Evolutionary conservation across 306 rosid genomes (phyloP).

Genomic region (Ziziphus jujuba): DNA sequence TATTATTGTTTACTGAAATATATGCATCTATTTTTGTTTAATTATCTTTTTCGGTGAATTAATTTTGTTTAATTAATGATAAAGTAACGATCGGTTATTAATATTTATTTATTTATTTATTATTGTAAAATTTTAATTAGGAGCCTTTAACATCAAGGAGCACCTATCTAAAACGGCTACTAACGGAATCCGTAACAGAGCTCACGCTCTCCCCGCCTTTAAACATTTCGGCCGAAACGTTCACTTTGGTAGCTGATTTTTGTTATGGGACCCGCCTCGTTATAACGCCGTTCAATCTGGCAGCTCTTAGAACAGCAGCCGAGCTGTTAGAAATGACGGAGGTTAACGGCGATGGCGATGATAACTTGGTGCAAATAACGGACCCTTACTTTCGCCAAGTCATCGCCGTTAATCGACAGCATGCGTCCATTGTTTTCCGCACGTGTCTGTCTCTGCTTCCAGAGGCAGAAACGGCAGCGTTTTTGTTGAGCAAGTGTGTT

Average conservation of each 20-base stretch:
- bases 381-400: slow-evolving; percentile 54
- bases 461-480: slow-evolving; percentile 77
- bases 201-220: slow-evolving; percentile 72
- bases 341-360: slow-evolving; percentile 17
- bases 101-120: neutral
- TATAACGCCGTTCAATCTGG: slow-evolving; percentile 62
- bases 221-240: slow-evolving; percentile 67
- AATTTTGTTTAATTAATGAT: no score
- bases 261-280: slow-evolving; percentile 60
- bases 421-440: slow-evolving; percentile 57
- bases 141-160: slow-evolving; percentile 62
- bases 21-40: no score
- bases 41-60: no score
- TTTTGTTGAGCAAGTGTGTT: slow-evolving; percentile 61
- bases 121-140: slow-evolving; percentile 29
- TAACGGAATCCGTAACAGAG: slow-evolving; percentile 39
- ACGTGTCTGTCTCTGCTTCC: slow-evolving; percentile 76
- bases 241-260: slow-evolving; percentile 58
- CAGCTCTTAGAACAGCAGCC: slow-evolving; percentile 71
- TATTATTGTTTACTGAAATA: no score
- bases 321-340: slow-evolving; percentile 74
- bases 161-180: slow-evolving; percentile 62
- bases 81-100: neutral
- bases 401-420: slow-evolving; percentile 44
- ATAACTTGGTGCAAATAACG: slow-evolving; percentile 47